These are phyloP conservation scores for Torulaspora microellipsoides DNA, from an alignment of 805 yeast species.

Conservation along the genomic window DNA sequence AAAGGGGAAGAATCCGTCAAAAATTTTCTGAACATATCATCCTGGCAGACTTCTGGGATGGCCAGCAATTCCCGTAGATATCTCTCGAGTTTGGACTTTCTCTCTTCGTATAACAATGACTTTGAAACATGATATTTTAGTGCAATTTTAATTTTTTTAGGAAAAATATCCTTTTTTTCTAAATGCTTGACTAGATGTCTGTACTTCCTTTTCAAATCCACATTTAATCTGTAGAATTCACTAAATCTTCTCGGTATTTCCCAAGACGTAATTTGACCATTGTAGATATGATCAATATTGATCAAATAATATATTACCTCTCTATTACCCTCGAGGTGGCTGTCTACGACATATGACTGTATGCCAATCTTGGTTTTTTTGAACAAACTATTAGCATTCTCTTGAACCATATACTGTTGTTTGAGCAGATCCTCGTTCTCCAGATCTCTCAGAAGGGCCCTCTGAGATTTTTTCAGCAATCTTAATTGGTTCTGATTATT, in stretches of 20 bases:
- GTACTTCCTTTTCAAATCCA: conserved; percentile 52
- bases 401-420: conserved; percentile 80
- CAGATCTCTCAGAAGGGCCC: conserved; percentile 67
- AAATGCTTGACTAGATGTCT: conserved; percentile 45
- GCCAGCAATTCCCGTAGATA: conserved; percentile 56
- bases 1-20: conserved; percentile 42
- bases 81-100: conserved; percentile 56
- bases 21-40: conserved; percentile 68
- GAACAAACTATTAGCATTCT: conserved; percentile 70
- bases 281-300: conserved; percentile 58
- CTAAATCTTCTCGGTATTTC: conserved; percentile 84
- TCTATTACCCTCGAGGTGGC: conserved; percentile 44
- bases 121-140: conserved; percentile 58
- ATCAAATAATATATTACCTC: conserved; percentile 70
- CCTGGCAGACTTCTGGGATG: conserved; percentile 68
- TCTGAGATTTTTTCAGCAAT: conserved; percentile 61
- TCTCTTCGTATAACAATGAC: conserved; percentile 54
- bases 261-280: conserved; percentile 69
- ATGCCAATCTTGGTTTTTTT: conserved; percentile 56
- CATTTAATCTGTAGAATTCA: conserved; percentile 72
- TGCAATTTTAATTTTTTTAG: conserved; percentile 54
- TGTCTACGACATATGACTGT: conserved; percentile 45
- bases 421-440: conserved; percentile 65
- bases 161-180: conserved; percentile 41
- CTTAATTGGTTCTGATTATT: conserved; percentile 67